Evolutionary conservation across 129 eudicot genomes (phyloP).

Genomic region (Artemisia annua): DNA sequence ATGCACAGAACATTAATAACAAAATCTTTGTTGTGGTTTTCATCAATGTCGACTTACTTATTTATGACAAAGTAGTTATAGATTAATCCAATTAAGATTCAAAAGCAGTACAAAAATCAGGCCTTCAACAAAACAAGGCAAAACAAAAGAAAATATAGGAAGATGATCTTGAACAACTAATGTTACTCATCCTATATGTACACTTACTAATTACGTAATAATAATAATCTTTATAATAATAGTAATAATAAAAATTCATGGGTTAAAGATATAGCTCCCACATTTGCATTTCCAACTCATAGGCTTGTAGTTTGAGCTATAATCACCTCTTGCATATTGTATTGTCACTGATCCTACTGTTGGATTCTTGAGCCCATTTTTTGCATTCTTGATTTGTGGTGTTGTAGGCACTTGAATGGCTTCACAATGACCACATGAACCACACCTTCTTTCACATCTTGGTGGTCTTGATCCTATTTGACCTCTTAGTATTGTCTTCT

Average conservation of each 20-base stretch:
- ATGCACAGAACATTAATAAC: slow-evolving; percentile 22
- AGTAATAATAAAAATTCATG: slow-evolving; percentile 39
- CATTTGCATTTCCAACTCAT: slow-evolving; percentile 94
- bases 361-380: slow-evolving; percentile 31
- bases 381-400: slow-evolving; percentile 43
- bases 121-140: slow-evolving; percentile 22
- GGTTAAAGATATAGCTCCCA: slow-evolving; percentile 79
- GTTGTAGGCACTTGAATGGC: slow-evolving; percentile 92
- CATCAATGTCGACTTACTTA: slow-evolving; percentile 7
- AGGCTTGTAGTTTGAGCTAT: slow-evolving; percentile 76
- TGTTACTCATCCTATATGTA: slow-evolving; percentile 27
- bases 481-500: slow-evolving; percentile 43
- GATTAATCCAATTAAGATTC: slow-evolving; percentile 14
- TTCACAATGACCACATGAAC: slow-evolving; percentile 75
- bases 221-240: not conserved
- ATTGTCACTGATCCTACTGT: slow-evolving; percentile 25
- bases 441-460: slow-evolving; percentile 74
- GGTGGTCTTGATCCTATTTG: slow-evolving; percentile 94
- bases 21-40: slow-evolving; percentile 12
- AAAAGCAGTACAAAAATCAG: slow-evolving; percentile 29
- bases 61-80: slow-evolving; percentile 21
- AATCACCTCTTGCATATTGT: slow-evolving; percentile 57
- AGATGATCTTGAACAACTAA: slow-evolving; percentile 10
- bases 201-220: slow-evolving; percentile 22
- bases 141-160: not conserved